Evolutionary conservation across 257 asterid species (phyloP).

Genomic region (Ocimum tenuiflorum): DNA sequence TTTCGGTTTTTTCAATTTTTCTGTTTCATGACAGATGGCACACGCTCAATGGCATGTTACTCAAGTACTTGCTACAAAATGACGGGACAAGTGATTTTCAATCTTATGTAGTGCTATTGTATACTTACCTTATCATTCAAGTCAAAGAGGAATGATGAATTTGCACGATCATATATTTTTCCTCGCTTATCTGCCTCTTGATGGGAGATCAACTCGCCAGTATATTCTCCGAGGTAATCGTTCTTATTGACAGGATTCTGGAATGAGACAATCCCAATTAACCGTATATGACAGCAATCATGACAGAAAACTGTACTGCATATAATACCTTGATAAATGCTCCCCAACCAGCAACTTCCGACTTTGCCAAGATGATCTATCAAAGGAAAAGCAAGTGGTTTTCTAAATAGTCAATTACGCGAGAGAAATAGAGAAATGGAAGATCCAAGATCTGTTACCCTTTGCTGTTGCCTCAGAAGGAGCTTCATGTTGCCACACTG

Average conservation of each 20-base stretch:
- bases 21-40: too few relatives aligned
- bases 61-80: not conserved
- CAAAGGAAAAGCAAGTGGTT: not conserved
- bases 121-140: conserved; percentile 82
- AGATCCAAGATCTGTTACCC: conserved; percentile 39
- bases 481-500: conserved; percentile 96
- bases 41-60: too few relatives aligned
- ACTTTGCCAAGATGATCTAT: conserved; percentile 73
- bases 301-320: not conserved
- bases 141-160: conserved; percentile 84
- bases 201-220: conserved; percentile 93
- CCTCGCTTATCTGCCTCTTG: conserved; percentile 98
- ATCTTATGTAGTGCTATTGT: not conserved
- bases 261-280: conserved; percentile 9
- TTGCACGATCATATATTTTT: conserved; percentile 83
- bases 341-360: conserved; percentile 98
- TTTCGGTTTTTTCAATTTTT: too few relatives aligned
- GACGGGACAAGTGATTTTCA: not conserved
- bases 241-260: conserved; percentile 84
- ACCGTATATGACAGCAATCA: not conserved
- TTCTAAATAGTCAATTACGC: not conserved
- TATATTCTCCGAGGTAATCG: conserved; percentile 94
- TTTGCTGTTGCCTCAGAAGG: conserved; percentile 84
- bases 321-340: conserved; percentile 79
- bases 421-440: conserved; percentile 8